A percentile compares a stretch with the other conserved stretches of the same genome.
These are phyloP conservation scores for Condylostoma magnum DNA, from an alignment of 169 alveolate species.

Conservation along the genomic window DNA sequence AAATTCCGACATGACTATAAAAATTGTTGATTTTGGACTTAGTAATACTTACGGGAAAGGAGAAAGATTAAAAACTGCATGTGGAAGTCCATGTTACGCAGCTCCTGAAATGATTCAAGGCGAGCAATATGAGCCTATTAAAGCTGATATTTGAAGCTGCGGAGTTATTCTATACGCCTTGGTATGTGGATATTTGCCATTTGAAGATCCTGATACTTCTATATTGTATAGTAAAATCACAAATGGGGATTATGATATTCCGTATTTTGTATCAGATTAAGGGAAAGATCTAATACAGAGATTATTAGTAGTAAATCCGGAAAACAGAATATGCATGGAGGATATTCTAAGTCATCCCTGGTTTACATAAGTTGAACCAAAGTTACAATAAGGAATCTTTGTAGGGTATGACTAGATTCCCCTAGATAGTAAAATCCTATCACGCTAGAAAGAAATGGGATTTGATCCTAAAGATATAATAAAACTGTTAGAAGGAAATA, in stretches of 20 bases:
- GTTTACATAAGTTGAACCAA: conserved; percentile 23
- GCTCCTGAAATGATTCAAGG: conserved; percentile 86
- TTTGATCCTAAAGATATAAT: conserved; percentile 48
- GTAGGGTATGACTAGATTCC: conserved; percentile 36
- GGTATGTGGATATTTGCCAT: conserved; percentile 74
- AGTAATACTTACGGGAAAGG: conserved; percentile 59
- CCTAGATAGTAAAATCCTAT: conserved; percentile 33
- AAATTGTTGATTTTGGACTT: conserved; percentile 85
- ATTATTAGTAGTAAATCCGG: conserved; percentile 36
- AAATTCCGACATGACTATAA: conserved; percentile 63
- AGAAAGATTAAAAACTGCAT: conserved; percentile 68
- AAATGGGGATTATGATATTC: conserved; percentile 52
- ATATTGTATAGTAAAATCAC: conserved; percentile 66
- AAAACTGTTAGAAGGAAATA: conserved; percentile 61
- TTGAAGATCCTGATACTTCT: conserved; percentile 65
- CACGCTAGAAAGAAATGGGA: conserved; percentile 35
- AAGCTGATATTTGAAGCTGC: conserved; percentile 76
- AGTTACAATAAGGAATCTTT: neutral
- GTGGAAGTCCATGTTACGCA: conserved; percentile 86
- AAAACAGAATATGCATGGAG: conserved; percentile 32
- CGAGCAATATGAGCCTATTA: conserved; percentile 55
- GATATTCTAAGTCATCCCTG: conserved; percentile 34
- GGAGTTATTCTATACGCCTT: conserved; percentile 85
- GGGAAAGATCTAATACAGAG: conserved; percentile 68
- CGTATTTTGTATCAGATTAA: conserved; percentile 57